Conservation (phyloP, 177 flowering plant genomes). For the Vitis hybrid region DNA sequence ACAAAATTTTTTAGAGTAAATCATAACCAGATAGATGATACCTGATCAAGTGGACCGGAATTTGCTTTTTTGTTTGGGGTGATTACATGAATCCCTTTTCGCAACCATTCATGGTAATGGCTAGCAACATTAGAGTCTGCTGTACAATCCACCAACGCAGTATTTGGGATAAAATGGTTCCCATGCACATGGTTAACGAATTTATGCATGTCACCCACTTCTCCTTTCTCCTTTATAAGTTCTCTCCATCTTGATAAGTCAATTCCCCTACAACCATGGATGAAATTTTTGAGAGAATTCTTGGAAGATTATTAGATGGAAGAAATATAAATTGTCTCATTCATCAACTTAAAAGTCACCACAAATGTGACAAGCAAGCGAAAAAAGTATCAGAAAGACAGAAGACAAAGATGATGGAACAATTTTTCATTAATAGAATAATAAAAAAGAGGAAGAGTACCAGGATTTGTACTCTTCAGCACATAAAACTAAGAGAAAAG, state of each 20-base stretch:
- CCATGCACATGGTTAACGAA: constrained; percentile 81
- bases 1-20: too few relatives aligned
- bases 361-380: too few relatives aligned
- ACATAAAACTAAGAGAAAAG: too few relatives aligned
- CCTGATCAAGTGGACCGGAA: constrained; percentile 97
- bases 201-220: constrained; percentile 73
- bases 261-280: constrained; percentile 54
- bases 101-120: constrained; percentile 79
- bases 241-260: constrained; percentile 86
- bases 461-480: too few relatives aligned
- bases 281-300: neutral
- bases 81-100: constrained; percentile 90
- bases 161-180: constrained; percentile 89
- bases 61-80: constrained; percentile 98
- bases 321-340: too few relatives aligned
- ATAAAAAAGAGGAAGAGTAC: too few relatives aligned
- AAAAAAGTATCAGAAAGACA: too few relatives aligned
- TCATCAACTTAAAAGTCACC: too few relatives aligned
- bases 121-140: constrained; percentile 74
- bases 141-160: constrained; percentile 90
- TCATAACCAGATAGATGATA: constrained; percentile 19
- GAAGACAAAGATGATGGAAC: too few relatives aligned
- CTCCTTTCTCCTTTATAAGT: constrained; percentile 56
- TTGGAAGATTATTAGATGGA: too few relatives aligned
- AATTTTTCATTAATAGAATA: too few relatives aligned